Conservation (phyloP, 495 filamentous ascomycete genomes). For the Tuber magnatum region DNA sequence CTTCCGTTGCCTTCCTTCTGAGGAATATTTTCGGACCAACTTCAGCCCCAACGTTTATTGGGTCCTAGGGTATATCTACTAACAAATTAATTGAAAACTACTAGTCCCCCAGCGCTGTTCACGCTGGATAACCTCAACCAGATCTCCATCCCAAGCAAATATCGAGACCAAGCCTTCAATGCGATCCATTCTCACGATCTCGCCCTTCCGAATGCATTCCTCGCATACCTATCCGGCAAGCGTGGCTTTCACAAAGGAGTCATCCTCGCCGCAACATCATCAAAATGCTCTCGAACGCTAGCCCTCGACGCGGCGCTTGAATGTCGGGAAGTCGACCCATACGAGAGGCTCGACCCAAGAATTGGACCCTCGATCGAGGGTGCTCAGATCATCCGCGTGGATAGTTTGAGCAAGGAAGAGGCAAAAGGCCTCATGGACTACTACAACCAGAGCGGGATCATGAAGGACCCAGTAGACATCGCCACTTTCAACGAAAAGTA, state of each 20-base stretch:
- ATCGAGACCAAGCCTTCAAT: slow-evolving; percentile 59
- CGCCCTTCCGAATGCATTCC: slow-evolving; percentile 65
- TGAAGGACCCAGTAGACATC: slow-evolving; percentile 60
- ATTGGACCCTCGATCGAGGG: slow-evolving; percentile 55
- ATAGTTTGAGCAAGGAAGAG: slow-evolving; percentile 64
- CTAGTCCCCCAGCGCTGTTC: slow-evolving; percentile 71
- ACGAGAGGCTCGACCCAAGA: slow-evolving; percentile 58
- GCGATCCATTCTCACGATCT: slow-evolving; percentile 84
- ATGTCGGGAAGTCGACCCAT: slow-evolving; percentile 47
- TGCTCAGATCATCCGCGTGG: slow-evolving; percentile 49
- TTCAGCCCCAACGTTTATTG: neutral
- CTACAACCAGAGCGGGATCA: slow-evolving; percentile 76
- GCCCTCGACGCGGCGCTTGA: slow-evolving; percentile 60
- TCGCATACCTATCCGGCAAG: slow-evolving; percentile 58
- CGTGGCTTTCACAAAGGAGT: slow-evolving; percentile 64
- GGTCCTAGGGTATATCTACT: neutral
- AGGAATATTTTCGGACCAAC: neutral
- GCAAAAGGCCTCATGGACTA: slow-evolving; percentile 82
- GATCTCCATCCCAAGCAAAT: slow-evolving; percentile 67
- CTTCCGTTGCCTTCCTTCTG: neutral
- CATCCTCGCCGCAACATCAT: slow-evolving; percentile 61
- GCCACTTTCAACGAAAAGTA: slow-evolving; percentile 73
- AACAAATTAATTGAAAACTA: neutral
- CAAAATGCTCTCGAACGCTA: slow-evolving; percentile 56
- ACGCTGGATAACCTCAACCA: slow-evolving; percentile 69